These are phyloP conservation scores for Aspergillus melleus DNA, from an alignment of 2,329 filamentous ascomycete species.

Conservation along the genomic window DNA sequence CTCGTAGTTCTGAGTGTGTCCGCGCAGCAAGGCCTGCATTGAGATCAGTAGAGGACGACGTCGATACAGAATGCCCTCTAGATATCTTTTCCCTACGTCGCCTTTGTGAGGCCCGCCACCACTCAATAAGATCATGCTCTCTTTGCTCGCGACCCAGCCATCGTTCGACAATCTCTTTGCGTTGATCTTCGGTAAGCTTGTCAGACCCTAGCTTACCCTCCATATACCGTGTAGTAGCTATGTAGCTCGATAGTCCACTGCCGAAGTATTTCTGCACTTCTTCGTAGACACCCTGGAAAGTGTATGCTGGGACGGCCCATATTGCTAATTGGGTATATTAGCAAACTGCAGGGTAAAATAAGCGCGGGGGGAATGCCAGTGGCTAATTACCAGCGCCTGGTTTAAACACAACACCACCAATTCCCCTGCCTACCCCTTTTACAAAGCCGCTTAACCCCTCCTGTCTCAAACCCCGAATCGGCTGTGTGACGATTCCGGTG, in stretches of 20 bases:
- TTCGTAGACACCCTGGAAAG: background rate
- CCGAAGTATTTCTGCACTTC: background rate
- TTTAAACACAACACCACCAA: constrained; percentile 78
- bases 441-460: constrained; percentile 68
- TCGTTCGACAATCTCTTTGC: background rate
- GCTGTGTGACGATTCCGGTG: constrained; percentile 77
- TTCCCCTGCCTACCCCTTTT: constrained; percentile 79
- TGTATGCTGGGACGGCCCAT: background rate
- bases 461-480: constrained; percentile 66
- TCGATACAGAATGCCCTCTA: background rate
- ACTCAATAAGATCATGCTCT: background rate
- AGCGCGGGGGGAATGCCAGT: too few relatives aligned
- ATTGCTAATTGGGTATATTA: background rate
- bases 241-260: background rate
- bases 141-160: background rate
- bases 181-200: background rate
- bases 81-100: background rate
- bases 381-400: constrained; percentile 40
- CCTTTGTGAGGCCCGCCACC: background rate
- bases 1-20: background rate
- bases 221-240: background rate
- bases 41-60: background rate
- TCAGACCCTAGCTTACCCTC: background rate
- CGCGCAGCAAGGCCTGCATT: background rate
- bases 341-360: too few relatives aligned